Conservation (phyloP, 2,329 filamentous ascomycete genomes). For the Polytolypa hystricis region DNA sequence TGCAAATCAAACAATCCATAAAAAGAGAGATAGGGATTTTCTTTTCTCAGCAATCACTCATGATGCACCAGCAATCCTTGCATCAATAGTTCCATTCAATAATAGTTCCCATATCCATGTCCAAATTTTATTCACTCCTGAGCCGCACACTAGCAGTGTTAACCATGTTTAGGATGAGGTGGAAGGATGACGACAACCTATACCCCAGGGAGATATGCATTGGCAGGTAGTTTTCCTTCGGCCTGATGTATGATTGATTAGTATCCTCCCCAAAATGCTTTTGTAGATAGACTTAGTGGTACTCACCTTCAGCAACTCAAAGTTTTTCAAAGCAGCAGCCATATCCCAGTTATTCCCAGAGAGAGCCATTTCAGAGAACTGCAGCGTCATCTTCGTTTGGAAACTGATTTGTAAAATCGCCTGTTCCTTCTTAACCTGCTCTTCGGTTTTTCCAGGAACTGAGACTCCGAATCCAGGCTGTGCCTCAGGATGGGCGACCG, state of each 20-base stretch:
- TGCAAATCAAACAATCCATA: too few species aligned
- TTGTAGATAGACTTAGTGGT: neutral
- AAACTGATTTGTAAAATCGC: slow-evolving; percentile 60
- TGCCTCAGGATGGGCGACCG: slow-evolving; percentile 18
- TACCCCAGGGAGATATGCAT: slow-evolving; percentile 12
- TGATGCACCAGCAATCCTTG: too few species aligned
- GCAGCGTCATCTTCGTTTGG: slow-evolving; percentile 66
- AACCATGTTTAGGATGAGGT: too few species aligned
- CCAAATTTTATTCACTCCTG: too few species aligned
- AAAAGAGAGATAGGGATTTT: too few species aligned
- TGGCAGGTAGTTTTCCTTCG: slow-evolving; percentile 12
- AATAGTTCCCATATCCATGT: too few species aligned
- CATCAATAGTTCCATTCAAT: too few species aligned
- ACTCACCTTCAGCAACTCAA: slow-evolving; percentile 62
- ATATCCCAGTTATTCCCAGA: slow-evolving; percentile 71
- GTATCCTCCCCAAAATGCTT: neutral
- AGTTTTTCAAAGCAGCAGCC: slow-evolving; percentile 60
- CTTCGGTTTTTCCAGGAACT: slow-evolving; percentile 33
- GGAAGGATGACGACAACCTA: too few species aligned
- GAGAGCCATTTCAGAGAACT: slow-evolving; percentile 73
- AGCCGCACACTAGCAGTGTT: too few species aligned
- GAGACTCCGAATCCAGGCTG: slow-evolving; percentile 31
- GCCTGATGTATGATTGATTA: slow-evolving; percentile 4
- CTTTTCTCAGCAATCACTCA: too few species aligned
- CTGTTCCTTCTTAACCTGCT: slow-evolving; percentile 55